Evolutionary conservation across 345 rosid species (phyloP).

Genomic region (Capsella bursapastoris): DNA sequence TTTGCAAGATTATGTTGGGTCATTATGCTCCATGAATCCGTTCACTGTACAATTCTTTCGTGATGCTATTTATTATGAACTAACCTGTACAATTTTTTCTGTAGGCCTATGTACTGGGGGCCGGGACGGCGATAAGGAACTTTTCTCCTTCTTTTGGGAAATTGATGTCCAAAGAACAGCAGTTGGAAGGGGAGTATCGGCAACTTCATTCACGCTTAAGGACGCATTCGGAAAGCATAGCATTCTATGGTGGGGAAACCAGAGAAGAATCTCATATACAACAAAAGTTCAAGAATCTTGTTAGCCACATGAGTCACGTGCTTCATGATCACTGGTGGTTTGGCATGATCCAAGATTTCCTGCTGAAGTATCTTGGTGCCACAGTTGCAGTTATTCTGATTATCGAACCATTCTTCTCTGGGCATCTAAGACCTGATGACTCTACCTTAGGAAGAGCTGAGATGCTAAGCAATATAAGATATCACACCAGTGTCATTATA

Average conservation of each 20-base stretch:
- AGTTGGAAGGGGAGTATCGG: slow-evolving; percentile 97
- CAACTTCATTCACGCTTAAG: slow-evolving; percentile 95
- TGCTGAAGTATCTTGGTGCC: slow-evolving; percentile 95
- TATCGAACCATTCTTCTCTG: slow-evolving; percentile 96
- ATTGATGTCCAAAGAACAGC: slow-evolving; percentile 92
- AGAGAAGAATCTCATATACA: slow-evolving; percentile 93
- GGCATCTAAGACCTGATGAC: slow-evolving; percentile 83
- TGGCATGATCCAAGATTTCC: slow-evolving; percentile 98
- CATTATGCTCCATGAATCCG: slow-evolving; percentile 9
- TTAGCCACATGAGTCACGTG: slow-evolving; percentile 74
- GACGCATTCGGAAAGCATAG: slow-evolving; percentile 99
- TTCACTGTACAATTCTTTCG: background rate
- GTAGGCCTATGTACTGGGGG: slow-evolving; percentile 91
- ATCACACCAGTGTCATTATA: slow-evolving; percentile 93
- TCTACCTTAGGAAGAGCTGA: slow-evolving; percentile 94
- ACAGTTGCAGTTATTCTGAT: slow-evolving; percentile 92
- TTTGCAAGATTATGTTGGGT: background rate
- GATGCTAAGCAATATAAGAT: slow-evolving; percentile 99
- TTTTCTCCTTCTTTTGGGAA: slow-evolving; percentile 96
- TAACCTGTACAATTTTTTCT: slow-evolving; percentile 40
- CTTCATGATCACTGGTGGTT: slow-evolving; percentile 99
- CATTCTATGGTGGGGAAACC: slow-evolving; percentile 93
- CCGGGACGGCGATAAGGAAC: slow-evolving; percentile 83
- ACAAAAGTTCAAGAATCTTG: slow-evolving; percentile 76
- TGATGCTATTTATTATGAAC: background rate